Conservation (phyloP, 2,329 filamentous ascomycete species). For the Dactylellina parvicollis region DNA sequence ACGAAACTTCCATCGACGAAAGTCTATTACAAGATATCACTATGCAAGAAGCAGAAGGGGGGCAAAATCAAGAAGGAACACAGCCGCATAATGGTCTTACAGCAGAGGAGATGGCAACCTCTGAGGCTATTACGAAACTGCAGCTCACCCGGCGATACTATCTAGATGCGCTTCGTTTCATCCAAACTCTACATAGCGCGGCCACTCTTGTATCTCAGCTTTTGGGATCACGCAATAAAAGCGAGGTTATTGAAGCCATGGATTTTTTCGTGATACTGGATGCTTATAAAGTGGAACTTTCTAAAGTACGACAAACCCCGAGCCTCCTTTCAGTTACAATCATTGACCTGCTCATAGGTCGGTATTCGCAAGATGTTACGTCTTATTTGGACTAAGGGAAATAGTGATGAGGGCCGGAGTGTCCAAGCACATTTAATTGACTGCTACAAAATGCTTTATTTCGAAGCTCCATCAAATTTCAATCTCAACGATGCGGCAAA, state of each 20-base stretch:
- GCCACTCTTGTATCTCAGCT: conserved; percentile 85
- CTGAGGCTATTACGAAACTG: conserved; percentile 86
- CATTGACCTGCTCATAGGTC: conserved; percentile 60
- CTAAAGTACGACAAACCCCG: conserved; percentile 67
- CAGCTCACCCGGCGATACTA: conserved; percentile 91
- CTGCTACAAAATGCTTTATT: conserved; percentile 94
- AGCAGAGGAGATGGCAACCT: conserved; percentile 85
- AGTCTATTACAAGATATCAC: conserved; percentile 88
- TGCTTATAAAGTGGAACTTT: conserved; percentile 93
- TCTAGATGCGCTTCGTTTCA: conserved; percentile 90
- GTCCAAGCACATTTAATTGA: conserved; percentile 97
- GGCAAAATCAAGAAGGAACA: conserved; percentile 77
- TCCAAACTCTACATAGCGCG: conserved; percentile 85
- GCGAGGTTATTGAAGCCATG: conserved; percentile 98
- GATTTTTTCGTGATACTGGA: conserved; percentile 97
- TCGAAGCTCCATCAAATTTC: conserved; percentile 90
- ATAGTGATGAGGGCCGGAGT: conserved; percentile 98
- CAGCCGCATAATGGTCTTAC: conserved; percentile 75
- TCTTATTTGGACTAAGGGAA: conserved; percentile 98
- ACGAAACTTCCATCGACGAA: conserved; percentile 75
- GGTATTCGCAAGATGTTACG: conserved; percentile 96
- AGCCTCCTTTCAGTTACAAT: not conserved
- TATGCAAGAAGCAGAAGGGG: conserved; percentile 66
- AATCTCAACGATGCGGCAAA: conserved; percentile 89
- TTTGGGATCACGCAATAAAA: conserved; percentile 94